phyloP scores from a whole-genome alignment of 805 yeast species.

The Jamesozyma hellenica region DNA sequence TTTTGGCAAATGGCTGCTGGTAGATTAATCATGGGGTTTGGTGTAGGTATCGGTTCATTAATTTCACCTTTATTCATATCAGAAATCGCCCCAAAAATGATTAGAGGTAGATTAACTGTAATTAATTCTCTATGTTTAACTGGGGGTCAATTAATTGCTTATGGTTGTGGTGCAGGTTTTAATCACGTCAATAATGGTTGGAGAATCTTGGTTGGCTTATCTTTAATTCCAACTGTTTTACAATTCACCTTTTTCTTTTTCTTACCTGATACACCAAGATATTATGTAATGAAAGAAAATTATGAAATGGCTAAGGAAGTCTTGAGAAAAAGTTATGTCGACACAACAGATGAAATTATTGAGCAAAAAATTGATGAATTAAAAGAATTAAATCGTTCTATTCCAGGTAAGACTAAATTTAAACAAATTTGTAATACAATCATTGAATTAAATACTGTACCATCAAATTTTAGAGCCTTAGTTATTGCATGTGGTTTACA shows the following conservation, averaged over 20 bases:
- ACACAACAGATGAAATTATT: slow-evolving; percentile 54
- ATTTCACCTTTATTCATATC: slow-evolving; percentile 89
- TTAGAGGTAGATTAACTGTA: slow-evolving; percentile 85
- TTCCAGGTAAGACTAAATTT: slow-evolving; percentile 40
- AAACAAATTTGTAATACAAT: slow-evolving; percentile 50
- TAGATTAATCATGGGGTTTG: slow-evolving; percentile 88
- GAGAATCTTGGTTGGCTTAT: slow-evolving; percentile 85
- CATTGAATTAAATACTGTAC: slow-evolving; percentile 51
- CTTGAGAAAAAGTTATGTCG: slow-evolving; percentile 49
- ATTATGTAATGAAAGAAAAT: slow-evolving; percentile 61
- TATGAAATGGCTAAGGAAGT: slow-evolving; percentile 58
- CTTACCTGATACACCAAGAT: slow-evolving; percentile 95
- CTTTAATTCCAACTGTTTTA: slow-evolving; percentile 74
- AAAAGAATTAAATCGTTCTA: slow-evolving; percentile 35
- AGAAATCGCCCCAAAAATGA: slow-evolving; percentile 85
- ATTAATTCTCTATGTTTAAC: slow-evolving; percentile 84
- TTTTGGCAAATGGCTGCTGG: slow-evolving; percentile 92
- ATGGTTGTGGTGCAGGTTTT: slow-evolving; percentile 86
- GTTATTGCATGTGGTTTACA: slow-evolving; percentile 87
- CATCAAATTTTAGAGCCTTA: slow-evolving; percentile 81
- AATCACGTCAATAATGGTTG: slow-evolving; percentile 70
- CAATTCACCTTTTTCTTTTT: slow-evolving; percentile 72
- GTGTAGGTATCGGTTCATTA: slow-evolving; percentile 90
- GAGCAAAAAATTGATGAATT: slow-evolving; percentile 61
- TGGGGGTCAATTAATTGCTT: slow-evolving; percentile 91